These are phyloP conservation scores for Boletellus emodensis DNA, from an alignment of 768 basidiomycete genomes.

Conservation along the genomic window DNA sequence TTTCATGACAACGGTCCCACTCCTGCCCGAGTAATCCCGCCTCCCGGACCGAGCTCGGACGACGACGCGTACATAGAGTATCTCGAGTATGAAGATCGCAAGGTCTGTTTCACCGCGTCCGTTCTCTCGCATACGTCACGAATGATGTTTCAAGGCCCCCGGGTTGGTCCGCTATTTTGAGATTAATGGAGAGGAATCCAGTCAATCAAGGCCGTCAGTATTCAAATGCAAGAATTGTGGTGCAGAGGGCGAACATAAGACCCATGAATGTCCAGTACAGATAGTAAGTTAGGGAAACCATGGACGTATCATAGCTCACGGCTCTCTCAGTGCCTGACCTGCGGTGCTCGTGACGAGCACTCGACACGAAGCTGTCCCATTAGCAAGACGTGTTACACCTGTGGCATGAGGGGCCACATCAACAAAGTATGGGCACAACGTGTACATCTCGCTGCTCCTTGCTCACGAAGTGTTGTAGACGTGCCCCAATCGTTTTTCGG, in stretches of 20 bases:
- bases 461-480: slow-evolving; percentile 36
- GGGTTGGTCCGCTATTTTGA: slow-evolving; percentile 65
- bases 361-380: slow-evolving; percentile 74
- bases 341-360: slow-evolving; percentile 78
- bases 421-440: slow-evolving; percentile 42
- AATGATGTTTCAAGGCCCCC: slow-evolving; percentile 36
- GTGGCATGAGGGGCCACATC: slow-evolving; percentile 83
- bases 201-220: slow-evolving; percentile 38
- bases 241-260: slow-evolving; percentile 65
- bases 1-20: slow-evolving; percentile 31
- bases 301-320: slow-evolving; percentile 1
- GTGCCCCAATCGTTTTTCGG: slow-evolving; percentile 61
- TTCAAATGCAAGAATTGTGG: slow-evolving; percentile 77
- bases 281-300: slow-evolving; percentile 49
- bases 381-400: slow-evolving; percentile 74
- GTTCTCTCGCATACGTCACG: not conserved
- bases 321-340: slow-evolving; percentile 63
- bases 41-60: slow-evolving; percentile 41
- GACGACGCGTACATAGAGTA: slow-evolving; percentile 73
- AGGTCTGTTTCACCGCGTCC: slow-evolving; percentile 37
- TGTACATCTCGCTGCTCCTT: not conserved
- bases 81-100: slow-evolving; percentile 66
- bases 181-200: slow-evolving; percentile 37
- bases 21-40: slow-evolving; percentile 45
- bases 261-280: slow-evolving; percentile 61